Evolutionary conservation across 192 early-diverging fungal species (phyloP), one percentile per base, ranked within the genome.

Genomic region (Dissophora globulifera): DNA sequence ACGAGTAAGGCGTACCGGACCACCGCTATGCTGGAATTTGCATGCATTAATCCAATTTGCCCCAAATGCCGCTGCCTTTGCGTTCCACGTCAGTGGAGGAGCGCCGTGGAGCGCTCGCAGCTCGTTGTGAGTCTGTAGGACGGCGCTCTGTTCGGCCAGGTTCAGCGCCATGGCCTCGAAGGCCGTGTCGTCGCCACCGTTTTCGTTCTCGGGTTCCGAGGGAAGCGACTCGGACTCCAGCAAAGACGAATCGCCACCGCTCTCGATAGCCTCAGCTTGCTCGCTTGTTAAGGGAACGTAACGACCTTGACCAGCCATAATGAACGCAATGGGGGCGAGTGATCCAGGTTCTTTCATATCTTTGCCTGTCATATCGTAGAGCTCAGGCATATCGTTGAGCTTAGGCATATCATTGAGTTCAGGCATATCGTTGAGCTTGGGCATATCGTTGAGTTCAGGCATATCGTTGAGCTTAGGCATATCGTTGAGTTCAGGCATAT

Each of bases 21-120:
- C 69, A n/a, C 42, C 46, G 48, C 69, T 74, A 26, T 83, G 79
- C 12, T 62, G 11, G 52, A 83, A 76, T 8, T 42, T 19, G 20
- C 70, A 83, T 4, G 42, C 25, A 31, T 79, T 52, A 45, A 56
- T 35, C 45, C 66, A 69, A 1, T 64, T 54, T 51, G 72, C 75
- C 11, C 76, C 82, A 54, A 55, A 79, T 16, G 6, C 56, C 9
- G 69, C 76, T 7, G 69, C 20, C 5, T 32, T 55, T 4, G 5
- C 38, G 45, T 59, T 60, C 71, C 78, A 84, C 4, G 43, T 67
- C 33, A 79, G 20, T 0, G 60, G 19, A 6, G 82, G 79, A 10
- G 69, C 38, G 13, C 56, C 46, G 43, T 84, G 82, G 3, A 23
- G 35, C 0, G 62, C 62, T 27, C 79, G 61, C 26, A 45, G 23